Evolutionary conservation across 441 rosid genomes (phyloP), one percentile per base, ranked within the genome.

Genomic region (Populus hybrid): DNA sequence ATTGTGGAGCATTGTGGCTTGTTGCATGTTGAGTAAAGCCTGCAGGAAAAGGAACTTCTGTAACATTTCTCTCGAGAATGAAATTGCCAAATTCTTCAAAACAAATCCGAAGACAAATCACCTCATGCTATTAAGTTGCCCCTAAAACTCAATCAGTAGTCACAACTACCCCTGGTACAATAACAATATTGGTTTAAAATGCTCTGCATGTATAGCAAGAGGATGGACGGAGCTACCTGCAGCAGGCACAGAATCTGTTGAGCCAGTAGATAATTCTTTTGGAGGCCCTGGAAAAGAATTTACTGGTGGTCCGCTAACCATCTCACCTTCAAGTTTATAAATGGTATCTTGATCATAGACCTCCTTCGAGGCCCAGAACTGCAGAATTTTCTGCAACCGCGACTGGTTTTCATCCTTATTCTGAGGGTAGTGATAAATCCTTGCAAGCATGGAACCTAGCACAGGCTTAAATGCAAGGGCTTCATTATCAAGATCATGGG

Each of bases 311-410:
- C 92, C 98, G 77, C 91, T 86, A 80, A 87, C 70, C 98, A 96
- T 96, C 85, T 96, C 99, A 81, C 86, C 82, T 84, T 96, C 98
- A 36, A 96, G 84, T 67, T 83, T 84, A 88, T 87, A 87, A 75
- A 94, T 89, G 64, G 90, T 85, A 81, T 94, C 99, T 83, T 90
- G 90, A 85, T 94, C 93, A 85, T 88, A 96, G 76, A 96, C 98
- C 87, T 92, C 98, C 83, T 96, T 94, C 28, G 98, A 87, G 78
- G 90, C 97, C 99, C 98, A 94, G 78, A 93, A 95, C 83, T 90
- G 95, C 75, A 95, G 82, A 78, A 95, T 93, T 83, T 92, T 95
- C 86, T 92, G 94, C 71, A 95, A 85, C 24, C 95, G 90, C 12
- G 91, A 89, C 81, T 87, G 95, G 76, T 93, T 95, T 80, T 91